Percentiles rank a stretch among this genome's conserved stretches.
Conservation (phyloP, 768 basidiomycete genomes). For the Lepiota venenata region DNA sequence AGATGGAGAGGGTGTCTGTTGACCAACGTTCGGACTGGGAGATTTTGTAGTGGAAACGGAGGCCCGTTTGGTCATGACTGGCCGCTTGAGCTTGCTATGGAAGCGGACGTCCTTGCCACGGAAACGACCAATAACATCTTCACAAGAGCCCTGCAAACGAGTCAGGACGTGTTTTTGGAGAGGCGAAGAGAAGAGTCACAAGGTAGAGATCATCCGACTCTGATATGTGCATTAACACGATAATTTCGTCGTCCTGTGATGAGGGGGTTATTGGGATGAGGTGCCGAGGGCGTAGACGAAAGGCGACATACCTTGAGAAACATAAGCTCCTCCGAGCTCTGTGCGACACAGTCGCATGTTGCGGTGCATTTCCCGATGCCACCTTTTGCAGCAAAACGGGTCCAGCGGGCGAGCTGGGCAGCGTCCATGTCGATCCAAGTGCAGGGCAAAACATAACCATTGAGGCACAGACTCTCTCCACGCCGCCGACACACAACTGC, state of each 20-base stretch:
- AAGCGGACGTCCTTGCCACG: conserved; percentile 55
- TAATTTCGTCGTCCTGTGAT: conserved; percentile 72
- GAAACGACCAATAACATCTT: conserved; percentile 83
- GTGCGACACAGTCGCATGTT: conserved; percentile 69
- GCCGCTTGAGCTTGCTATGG: conserved; percentile 63
- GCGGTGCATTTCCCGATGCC: conserved; percentile 83
- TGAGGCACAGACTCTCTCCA: no score
- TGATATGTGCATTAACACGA: conserved; percentile 67
- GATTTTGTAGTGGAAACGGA: conserved; percentile 29
- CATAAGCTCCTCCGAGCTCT: conserved; percentile 77
- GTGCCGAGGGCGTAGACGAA: not conserved
- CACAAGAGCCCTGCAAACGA: conserved; percentile 68
- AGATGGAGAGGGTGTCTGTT: conserved; percentile 2
- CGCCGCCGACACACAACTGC: no score
- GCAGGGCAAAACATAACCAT: no score
- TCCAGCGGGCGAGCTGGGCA: conserved; percentile 73
- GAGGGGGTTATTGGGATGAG: conserved; percentile 1
- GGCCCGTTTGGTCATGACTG: conserved; percentile 70
- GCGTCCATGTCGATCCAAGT: conserved; percentile 52
- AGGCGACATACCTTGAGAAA: conserved; percentile 62
- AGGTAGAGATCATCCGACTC: conserved; percentile 54
- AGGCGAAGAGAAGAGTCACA: conserved; percentile 30
- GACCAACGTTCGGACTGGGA: conserved; percentile 10
- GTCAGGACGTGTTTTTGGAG: not conserved
- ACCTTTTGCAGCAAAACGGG: conserved; percentile 79